A percentile compares a stretch with the other conserved stretches of the same genome.
These are phyloP conservation scores for Gymnopus androsaceus DNA, from an alignment of 1,284 basidiomycete species.

Conservation along the genomic window DNA sequence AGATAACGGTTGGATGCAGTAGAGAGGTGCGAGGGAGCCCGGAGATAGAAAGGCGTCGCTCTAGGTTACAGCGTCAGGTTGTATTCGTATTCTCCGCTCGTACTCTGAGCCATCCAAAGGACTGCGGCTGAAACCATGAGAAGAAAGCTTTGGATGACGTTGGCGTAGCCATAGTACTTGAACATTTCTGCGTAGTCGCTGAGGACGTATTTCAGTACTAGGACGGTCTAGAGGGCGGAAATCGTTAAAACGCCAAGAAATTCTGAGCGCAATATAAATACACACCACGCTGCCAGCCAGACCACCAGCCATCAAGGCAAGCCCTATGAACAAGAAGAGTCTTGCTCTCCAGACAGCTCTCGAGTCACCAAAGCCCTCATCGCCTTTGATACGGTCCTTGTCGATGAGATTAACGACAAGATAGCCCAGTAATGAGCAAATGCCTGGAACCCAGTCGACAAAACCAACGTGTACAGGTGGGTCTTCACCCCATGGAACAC, in stretches of 20 bases:
- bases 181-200: constrained; percentile 74
- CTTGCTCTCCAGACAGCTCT: constrained; percentile 89
- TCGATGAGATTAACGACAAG: constrained; percentile 93
- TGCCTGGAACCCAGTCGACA: constrained; percentile 94
- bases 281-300: constrained; percentile 90
- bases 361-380: constrained; percentile 79
- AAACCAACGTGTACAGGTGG: constrained; percentile 87
- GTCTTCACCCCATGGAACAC: constrained; percentile 68
- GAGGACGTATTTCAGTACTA: constrained; percentile 92
- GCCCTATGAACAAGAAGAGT: constrained; percentile 91
- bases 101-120: constrained; percentile 85
- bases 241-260: background rate
- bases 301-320: constrained; percentile 95
- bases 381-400: constrained; percentile 86
- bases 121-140: constrained; percentile 90
- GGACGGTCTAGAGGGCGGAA: constrained; percentile 64
- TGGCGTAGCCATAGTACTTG: constrained; percentile 92
- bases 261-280: constrained; percentile 24
- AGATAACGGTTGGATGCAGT: no score
- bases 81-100: constrained; percentile 85
- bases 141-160: constrained; percentile 88
- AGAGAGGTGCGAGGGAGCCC: no score
- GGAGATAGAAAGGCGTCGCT: no score
- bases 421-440: constrained; percentile 93
- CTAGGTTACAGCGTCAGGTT: constrained; percentile 66